Base-by-base conservation (phyloP, 495 filamentous ascomycete species). In the Talaromyces stipitatus region DNA sequence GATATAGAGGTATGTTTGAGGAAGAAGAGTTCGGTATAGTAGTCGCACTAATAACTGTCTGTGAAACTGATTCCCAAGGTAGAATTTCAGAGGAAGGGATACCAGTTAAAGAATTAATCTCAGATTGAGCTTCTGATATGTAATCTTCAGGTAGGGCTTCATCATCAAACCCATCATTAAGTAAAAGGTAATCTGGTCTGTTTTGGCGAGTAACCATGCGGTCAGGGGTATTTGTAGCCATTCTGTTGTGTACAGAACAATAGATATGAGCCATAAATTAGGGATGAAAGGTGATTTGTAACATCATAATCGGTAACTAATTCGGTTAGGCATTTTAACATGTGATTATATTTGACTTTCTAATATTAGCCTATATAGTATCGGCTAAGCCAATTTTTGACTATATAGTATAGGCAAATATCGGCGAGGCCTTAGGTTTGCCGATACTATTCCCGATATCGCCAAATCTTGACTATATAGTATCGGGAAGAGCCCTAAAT, bases 151-250 rank as follows among this genome's bases (percentile, higher is more conserved):
- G 52, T 51, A 60, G 26, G 65, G 77, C 63, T 63, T 77, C 57
- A 72, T 65, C 26, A 58, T 75, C 16, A 66, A 65, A 20, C 73
- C 74, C 22, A 68, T 67, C 59, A 62, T 61, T 0, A 56, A 64
- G 9, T 64, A 62, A 4, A 62, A 66, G 9, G 55, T 57, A 57
- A 45, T 57, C 47, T 20, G 46, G 55, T 18, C 55, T 23, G 32
- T 50, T 57, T 29, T 50, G 55, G 20, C 55, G 55, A 11, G 55
- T 57, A 50, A 38, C 22, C 41, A 57, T 57, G 41, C 29, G 29
- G 2, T 32, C 29, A 10, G 29, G 29, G 29, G 29, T 32, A 32
- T 32, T 45, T 55, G 53, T 41, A 24, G 28, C 29, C 29, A 32
- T 32, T 2, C 29, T 11, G 29, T 32, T 32, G 29, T 11, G 8